These are phyloP conservation scores for Saccharomycopsis microspora DNA, from an alignment of 805 yeast species.

Conservation along the genomic window DNA sequence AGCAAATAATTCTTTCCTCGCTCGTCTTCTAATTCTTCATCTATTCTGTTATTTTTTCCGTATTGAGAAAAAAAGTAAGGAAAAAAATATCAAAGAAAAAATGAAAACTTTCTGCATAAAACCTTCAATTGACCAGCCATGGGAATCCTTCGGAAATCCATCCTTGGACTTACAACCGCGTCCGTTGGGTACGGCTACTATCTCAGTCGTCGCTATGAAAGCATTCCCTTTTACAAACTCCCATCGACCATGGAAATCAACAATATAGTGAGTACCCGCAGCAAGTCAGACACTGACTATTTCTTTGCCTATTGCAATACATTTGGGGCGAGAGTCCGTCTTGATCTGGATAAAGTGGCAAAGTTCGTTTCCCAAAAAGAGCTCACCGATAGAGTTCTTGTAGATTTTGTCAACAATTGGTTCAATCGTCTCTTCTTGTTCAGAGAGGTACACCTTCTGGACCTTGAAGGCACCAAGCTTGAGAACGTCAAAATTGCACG, in stretches of 20 bases:
- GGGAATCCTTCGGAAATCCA: conserved; percentile 9
- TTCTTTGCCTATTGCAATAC: conserved; percentile 16
- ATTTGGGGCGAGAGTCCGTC: conserved; percentile 1
- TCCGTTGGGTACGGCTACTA: conserved; percentile 14
- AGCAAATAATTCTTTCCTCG: no score
- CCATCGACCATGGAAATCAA: conserved; percentile 12
- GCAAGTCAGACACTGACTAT: conserved; percentile 1
- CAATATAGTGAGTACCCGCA: conserved; percentile 5
- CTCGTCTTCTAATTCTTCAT: no score
- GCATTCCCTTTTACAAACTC: conserved; percentile 14
- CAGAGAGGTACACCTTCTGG: neutral
- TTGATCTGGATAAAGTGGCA: conserved; percentile 8
- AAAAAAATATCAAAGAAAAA: neutral
- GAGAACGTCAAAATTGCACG: neutral
- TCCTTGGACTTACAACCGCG: conserved; percentile 1
- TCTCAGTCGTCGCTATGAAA: conserved; percentile 11
- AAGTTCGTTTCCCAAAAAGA: conserved; percentile 1
- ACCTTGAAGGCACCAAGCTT: neutral
- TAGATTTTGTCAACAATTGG: neutral
- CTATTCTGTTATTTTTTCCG: neutral
- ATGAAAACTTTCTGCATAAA: neutral
- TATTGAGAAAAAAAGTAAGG: neutral
- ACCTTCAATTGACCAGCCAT: neutral
- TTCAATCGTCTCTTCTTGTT: neutral
- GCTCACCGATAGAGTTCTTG: conserved; percentile 1